Evolutionary conservation across 176 grass and related monocot genomes (phyloP), one percentile per base, ranked within the genome.

Genomic region (Miscanthus lutarioriparius): DNA sequence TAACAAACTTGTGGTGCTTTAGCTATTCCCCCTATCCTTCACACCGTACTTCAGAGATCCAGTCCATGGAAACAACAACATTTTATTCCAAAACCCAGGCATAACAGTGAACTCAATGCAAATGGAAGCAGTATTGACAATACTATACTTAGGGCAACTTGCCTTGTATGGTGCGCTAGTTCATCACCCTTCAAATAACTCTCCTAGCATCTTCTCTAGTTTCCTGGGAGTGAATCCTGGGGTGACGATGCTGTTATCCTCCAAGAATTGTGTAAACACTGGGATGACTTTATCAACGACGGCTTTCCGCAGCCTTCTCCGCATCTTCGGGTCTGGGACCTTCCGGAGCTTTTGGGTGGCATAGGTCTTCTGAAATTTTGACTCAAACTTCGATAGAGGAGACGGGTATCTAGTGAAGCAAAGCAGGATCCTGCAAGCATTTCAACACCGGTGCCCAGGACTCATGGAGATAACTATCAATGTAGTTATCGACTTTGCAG

Each of bases 131-230:
- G 26, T 8, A 74, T 27, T 51, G 16, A 2, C 14, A 27, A 63
- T 5, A 14, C 3, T 27, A 27, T 0, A 54, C 51, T 1, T 36
- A 8, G 14, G 20, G 14, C 43, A 39, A 77, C 10, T 15, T 41
- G 13, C 9, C 20, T 25, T 13, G 1, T 39, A 58, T 37, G 10
- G 6, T 77, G 19, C 20, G 8, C 17, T 25, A 4, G 12, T 27
- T 66, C 71, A 75, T 27, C 71, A 83, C 26, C 70, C 82, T 84
- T 84, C 40, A 0, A 84, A 84, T 6, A 84, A 11, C 30, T 75
- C 58, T 10, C 47, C 8, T 41, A 84, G 12, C 71, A 84, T 53
- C 8, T 38, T 15, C 16, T 39, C 35, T 33, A 39, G 1, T 0
- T 12, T 16, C 9, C 4, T 27, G 1, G 61, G 39, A 43, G 39